Percentiles rank a stretch among this genome's conserved stretches.
Evolutionary conservation across 2,329 filamentous ascomycete genomes (phyloP).

Genomic region (Daldinia sp.): DNA sequence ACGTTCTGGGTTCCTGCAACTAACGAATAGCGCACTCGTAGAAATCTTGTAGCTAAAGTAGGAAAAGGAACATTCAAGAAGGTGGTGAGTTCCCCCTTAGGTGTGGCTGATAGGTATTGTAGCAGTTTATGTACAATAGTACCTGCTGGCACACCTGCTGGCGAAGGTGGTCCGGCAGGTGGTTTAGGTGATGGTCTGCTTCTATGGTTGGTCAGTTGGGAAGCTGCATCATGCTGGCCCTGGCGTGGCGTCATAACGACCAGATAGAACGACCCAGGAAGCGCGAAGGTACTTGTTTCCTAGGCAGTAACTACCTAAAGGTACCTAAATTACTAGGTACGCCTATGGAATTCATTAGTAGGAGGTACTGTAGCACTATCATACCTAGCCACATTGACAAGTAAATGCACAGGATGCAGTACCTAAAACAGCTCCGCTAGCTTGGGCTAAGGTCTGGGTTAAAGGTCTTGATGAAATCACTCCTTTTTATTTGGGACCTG

Average conservation of each 20-base stretch:
- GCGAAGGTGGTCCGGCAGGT: not conserved
- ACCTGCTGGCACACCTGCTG: not conserved
- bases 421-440: constrained; percentile 13
- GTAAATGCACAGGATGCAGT: too few species aligned
- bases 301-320: too few species aligned
- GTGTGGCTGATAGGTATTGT: constrained; percentile 6
- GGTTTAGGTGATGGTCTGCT: not conserved
- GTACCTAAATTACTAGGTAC: too few species aligned
- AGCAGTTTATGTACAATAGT: not conserved
- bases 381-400: constrained; percentile 34
- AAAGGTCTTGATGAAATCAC: constrained; percentile 40
- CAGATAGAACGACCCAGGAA: too few species aligned
- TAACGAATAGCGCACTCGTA: not conserved
- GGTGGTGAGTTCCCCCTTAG: not conserved
- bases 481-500: constrained; percentile 27
- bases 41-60: not conserved
- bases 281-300: too few species aligned
- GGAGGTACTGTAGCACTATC: too few species aligned
- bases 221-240: constrained; percentile 30
- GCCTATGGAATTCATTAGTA: too few species aligned
- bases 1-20: not conserved
- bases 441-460: too few species aligned
- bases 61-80: not conserved
- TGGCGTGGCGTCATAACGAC: constrained; percentile 34
- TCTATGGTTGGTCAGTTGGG: constrained; percentile 14